Base-by-base conservation (phyloP, 2,329 filamentous ascomycete species). In the Hymenoscyphus albidus region DNA sequence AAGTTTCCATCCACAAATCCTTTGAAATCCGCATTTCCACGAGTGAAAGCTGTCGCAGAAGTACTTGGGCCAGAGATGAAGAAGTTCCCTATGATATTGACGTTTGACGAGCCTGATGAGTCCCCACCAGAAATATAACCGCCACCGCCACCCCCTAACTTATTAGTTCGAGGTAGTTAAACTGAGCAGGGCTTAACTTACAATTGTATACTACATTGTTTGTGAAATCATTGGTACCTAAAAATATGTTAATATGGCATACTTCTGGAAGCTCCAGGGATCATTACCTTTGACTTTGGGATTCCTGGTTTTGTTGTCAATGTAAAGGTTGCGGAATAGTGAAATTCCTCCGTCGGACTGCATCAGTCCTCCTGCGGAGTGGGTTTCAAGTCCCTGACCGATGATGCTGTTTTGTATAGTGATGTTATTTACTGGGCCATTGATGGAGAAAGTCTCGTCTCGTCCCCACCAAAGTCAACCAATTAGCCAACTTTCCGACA, bases 1-100 rank as follows among this genome's bases (percentile, higher is more conserved):
- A 51, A n/a, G 22, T 51, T 51, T 22, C 9, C 44, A 12, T n/a
- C 18, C 9, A 51, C 44, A 12, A 22, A 27, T 2, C 44, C 18
- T 10, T 51, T 2, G n/a, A 62, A 61, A 38, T 54, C n/a, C 0
- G 9, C 42, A 32, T 61, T 61, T n/a, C 59, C 42, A 12, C 59
- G 10, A n/a, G 40, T 61, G 59, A 61, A 61, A n/a, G 59, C 59
- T 3, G 40, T 42, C 12, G 27, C 38, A 22, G 38, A 18, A 3
- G 82, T 84, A 57, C 76, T 79, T 0, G 82, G 83, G 0, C 83
- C 83, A 1, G 79, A 80, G 65, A 85, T 82, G 73, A 84, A 85
- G 72, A 85, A 85, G 73, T 85, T 85, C 65, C 81, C 81, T 61
- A 84, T 76, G 63, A 85, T 81, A 66, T 85, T 83, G 5, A 78